Evolutionary conservation across 129 eudicot genomes (phyloP).

Genomic region (Logfia minima): DNA sequence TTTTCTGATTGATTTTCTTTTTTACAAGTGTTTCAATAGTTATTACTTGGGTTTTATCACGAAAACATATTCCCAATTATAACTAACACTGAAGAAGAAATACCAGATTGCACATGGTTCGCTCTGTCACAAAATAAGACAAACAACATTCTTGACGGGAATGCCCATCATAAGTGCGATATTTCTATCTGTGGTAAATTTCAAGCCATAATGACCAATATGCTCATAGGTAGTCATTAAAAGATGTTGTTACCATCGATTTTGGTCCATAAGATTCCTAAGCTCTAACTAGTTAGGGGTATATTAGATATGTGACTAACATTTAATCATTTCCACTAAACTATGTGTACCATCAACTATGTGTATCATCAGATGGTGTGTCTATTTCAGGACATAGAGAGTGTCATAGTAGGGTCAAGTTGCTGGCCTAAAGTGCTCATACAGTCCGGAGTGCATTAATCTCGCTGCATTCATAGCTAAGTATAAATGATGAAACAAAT

Average conservation of each 20-base stretch:
- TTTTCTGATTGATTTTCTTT: background rate
- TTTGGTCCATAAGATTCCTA: background rate
- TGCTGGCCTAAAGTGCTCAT: background rate
- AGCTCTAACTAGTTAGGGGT: background rate
- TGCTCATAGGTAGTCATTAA: background rate
- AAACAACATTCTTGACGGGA: background rate
- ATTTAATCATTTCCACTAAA: background rate
- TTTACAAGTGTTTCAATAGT: background rate
- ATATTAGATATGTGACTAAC: background rate
- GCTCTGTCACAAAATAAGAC: background rate
- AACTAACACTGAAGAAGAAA: background rate
- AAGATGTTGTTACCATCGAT: background rate
- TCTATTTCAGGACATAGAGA: background rate
- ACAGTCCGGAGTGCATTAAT: background rate
- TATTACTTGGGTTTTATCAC: background rate
- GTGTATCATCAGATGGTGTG: background rate
- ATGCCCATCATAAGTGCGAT: background rate
- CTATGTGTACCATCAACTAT: background rate
- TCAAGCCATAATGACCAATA: background rate
- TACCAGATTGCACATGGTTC: background rate
- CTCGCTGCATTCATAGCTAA: background rate
- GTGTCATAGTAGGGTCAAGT: conserved; percentile 6
- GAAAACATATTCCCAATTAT: background rate
- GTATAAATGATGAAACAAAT: background rate
- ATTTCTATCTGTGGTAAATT: background rate